These are phyloP conservation scores for Epichloe baconii DNA, from an alignment of 2,329 filamentous ascomycete species.

Conservation along the genomic window DNA sequence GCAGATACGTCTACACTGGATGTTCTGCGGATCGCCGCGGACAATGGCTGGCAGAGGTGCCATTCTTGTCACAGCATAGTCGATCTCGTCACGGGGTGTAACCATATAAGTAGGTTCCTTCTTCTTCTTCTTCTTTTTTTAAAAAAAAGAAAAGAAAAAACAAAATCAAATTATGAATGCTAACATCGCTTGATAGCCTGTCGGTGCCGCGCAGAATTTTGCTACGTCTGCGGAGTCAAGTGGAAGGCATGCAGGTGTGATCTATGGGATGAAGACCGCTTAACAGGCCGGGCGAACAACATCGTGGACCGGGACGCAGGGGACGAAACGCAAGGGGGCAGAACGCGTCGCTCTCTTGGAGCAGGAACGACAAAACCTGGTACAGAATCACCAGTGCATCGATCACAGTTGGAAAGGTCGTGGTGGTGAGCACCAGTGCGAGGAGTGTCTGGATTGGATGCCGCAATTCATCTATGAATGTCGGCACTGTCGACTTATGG, in stretches of 20 bases:
- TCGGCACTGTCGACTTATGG: slow-evolving; percentile 27
- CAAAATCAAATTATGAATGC: not conserved
- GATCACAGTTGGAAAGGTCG: not conserved
- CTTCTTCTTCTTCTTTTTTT: not conserved
- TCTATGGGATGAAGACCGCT: slow-evolving; percentile 23
- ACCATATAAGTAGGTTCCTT: slow-evolving; percentile 40
- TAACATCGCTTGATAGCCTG: slow-evolving; percentile 22
- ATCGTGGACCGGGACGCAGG: not conserved
- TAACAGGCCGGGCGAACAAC: not conserved
- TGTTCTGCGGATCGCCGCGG: slow-evolving; percentile 25
- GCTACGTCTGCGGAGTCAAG: slow-evolving; percentile 29
- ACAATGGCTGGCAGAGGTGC: slow-evolving; percentile 40
- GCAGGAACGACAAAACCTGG: not conserved
- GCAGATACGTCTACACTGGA: slow-evolving; percentile 26
- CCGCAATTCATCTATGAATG: slow-evolving; percentile 33
- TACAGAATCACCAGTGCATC: not conserved
- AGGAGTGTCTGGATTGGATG: slow-evolving; percentile 13
- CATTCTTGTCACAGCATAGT: slow-evolving; percentile 31
- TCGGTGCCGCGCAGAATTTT: slow-evolving; percentile 33
- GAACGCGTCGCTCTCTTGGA: not conserved
- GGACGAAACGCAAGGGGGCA: not conserved
- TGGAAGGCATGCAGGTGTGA: slow-evolving; percentile 29
- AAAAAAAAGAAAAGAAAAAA: too few species aligned
- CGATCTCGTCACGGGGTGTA: slow-evolving; percentile 36
- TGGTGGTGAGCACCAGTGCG: not conserved